A percentile compares a stretch with the other conserved stretches of the same genome.
These are phyloP conservation scores for Lasiodiplodia hormozganensis DNA, from an alignment of 2,329 filamentous ascomycete genomes.

Conservation along the genomic window DNA sequence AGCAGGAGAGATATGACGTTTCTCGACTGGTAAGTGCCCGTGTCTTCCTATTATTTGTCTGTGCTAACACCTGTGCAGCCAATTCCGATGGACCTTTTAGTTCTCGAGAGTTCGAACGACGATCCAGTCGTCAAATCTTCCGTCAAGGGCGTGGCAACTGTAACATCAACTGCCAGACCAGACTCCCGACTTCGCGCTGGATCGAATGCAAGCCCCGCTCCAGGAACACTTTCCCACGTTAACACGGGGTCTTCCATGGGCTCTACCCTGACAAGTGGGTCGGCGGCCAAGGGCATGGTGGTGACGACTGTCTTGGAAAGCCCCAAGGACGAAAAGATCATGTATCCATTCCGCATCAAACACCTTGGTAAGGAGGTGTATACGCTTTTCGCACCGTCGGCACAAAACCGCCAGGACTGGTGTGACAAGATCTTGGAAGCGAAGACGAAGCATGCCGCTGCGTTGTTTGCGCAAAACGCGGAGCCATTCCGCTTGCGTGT, in stretches of 20 bases:
- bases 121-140: slow-evolving; percentile 84
- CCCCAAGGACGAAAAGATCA: slow-evolving; percentile 73
- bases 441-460: slow-evolving; percentile 90
- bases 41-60: neutral
- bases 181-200: slow-evolving; percentile 61
- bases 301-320: slow-evolving; percentile 58
- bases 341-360: slow-evolving; percentile 95
- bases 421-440: slow-evolving; percentile 92
- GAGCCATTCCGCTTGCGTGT: slow-evolving; percentile 94
- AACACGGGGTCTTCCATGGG: slow-evolving; percentile 69
- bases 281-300: slow-evolving; percentile 59
- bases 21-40: slow-evolving; percentile 75
- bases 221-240: slow-evolving; percentile 68
- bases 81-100: slow-evolving; percentile 94
- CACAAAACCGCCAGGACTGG: slow-evolving; percentile 83
- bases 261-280: slow-evolving; percentile 52
- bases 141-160: slow-evolving; percentile 71
- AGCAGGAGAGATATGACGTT: slow-evolving; percentile 86
- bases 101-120: slow-evolving; percentile 90
- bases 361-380: slow-evolving; percentile 94
- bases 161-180: slow-evolving; percentile 54
- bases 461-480: slow-evolving; percentile 88
- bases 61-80: slow-evolving; percentile 56
- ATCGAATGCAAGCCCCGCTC: slow-evolving; percentile 50
- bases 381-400: slow-evolving; percentile 82